A percentile compares a stretch with the other conserved stretches of the same genome.
Conservation (phyloP, 768 basidiomycete genomes). For the Leucocoprinus birnbaumii region DNA sequence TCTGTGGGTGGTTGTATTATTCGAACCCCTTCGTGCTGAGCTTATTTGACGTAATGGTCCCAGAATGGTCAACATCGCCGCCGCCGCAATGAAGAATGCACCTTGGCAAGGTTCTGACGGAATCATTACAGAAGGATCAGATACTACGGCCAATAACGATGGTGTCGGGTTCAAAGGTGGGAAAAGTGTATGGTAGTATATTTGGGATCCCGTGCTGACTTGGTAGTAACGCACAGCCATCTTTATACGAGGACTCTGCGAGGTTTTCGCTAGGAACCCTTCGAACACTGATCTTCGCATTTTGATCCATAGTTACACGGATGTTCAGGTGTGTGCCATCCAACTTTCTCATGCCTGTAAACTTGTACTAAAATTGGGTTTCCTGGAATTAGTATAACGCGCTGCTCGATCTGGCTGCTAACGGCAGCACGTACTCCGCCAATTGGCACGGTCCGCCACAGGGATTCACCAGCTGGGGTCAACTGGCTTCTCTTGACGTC, state of each 20-base stretch:
- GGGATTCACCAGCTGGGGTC: slow-evolving; percentile 46
- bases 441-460: slow-evolving; percentile 45
- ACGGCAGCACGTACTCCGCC: slow-evolving; percentile 40
- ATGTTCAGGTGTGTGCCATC: slow-evolving; percentile 41
- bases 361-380: background rate
- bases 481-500: slow-evolving; percentile 45
- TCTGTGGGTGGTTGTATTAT: slow-evolving; percentile 27
- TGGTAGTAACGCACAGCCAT: slow-evolving; percentile 21
- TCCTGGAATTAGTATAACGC: slow-evolving; percentile 39
- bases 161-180: slow-evolving; percentile 51
- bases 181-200: background rate
- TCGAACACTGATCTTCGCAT: slow-evolving; percentile 33
- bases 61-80: slow-evolving; percentile 25
- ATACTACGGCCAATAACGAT: slow-evolving; percentile 38
- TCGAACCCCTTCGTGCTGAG: background rate
- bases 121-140: slow-evolving; percentile 50
- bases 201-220: background rate
- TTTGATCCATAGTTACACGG: slow-evolving; percentile 45
- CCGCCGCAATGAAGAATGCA: slow-evolving; percentile 39
- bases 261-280: slow-evolving; percentile 39
- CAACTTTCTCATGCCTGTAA: background rate
- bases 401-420: slow-evolving; percentile 44
- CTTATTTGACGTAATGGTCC: background rate
- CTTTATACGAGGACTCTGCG: slow-evolving; percentile 44
- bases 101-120: slow-evolving; percentile 48